phyloP scores from a whole-genome alignment of 257 asterid species.

The Gentiana straminea region DNA sequence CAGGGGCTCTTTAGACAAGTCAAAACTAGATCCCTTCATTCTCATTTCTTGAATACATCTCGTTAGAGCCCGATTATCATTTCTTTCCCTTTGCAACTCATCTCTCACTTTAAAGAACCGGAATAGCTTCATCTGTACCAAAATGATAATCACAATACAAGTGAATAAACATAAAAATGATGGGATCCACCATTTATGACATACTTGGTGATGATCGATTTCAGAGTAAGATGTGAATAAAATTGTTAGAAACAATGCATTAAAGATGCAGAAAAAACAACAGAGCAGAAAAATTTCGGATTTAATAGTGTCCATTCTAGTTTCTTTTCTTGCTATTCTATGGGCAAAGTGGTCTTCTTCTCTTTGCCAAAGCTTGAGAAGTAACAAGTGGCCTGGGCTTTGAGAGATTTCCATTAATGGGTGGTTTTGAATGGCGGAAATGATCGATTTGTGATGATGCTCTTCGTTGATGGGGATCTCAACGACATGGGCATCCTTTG shows the following conservation, averaged over 20 bases:
- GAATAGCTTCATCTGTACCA: slow-evolving; percentile 62
- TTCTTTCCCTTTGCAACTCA: slow-evolving; percentile 62
- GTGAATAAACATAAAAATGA: slow-evolving; percentile 30
- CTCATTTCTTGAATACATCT: slow-evolving; percentile 84
- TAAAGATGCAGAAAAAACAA: slow-evolving; percentile 63
- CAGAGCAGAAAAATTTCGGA: slow-evolving; percentile 74
- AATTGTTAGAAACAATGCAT: slow-evolving; percentile 52
- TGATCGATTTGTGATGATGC: slow-evolving; percentile 36
- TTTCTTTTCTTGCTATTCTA: slow-evolving; percentile 46
- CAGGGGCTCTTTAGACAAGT: slow-evolving; percentile 61
- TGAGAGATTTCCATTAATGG: slow-evolving; percentile 81
- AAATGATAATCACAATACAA: slow-evolving; percentile 32
- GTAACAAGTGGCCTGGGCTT: slow-evolving; percentile 89
- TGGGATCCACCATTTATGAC: slow-evolving; percentile 86
- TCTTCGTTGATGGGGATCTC: slow-evolving; percentile 63
- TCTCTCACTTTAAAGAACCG: slow-evolving; percentile 66
- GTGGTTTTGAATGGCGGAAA: slow-evolving; percentile 50
- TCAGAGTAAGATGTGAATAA: slow-evolving; percentile 43
- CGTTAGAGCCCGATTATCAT: slow-evolving; percentile 53
- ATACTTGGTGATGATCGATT: slow-evolving; percentile 5
- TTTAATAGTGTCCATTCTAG: slow-evolving; percentile 42
- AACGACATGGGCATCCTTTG: slow-evolving; percentile 53
- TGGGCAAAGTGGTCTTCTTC: slow-evolving; percentile 60
- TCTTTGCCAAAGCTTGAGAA: slow-evolving; percentile 91
- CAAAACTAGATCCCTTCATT: slow-evolving; percentile 90